Conservation (phyloP, 345 rosid genomes). For the Hypericum perforatum region DNA sequence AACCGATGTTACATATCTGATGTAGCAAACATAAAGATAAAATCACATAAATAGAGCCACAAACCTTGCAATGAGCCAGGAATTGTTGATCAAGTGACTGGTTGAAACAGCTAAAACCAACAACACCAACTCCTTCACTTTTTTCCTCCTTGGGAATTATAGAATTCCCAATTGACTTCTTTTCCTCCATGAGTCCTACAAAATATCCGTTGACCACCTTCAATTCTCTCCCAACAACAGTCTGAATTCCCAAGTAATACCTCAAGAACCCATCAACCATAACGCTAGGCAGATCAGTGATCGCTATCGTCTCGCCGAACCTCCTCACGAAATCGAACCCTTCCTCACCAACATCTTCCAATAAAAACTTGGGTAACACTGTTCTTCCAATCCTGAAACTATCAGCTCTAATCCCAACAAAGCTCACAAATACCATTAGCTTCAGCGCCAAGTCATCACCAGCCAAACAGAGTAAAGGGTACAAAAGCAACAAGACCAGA, state of each 20-base stretch:
- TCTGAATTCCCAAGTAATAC: slow-evolving; percentile 51
- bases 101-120: slow-evolving; percentile 38
- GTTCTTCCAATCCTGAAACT: slow-evolving; percentile 30
- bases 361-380: slow-evolving; percentile 50
- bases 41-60: background rate
- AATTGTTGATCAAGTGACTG: slow-evolving; percentile 29
- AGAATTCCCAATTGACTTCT: slow-evolving; percentile 10
- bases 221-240: slow-evolving; percentile 53
- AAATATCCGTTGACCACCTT: slow-evolving; percentile 48
- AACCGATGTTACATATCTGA: no score
- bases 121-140: slow-evolving; percentile 16
- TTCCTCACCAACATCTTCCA: slow-evolving; percentile 48
- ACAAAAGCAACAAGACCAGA: slow-evolving; percentile 32
- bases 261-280: slow-evolving; percentile 70
- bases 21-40: no score
- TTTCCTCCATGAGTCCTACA: slow-evolving; percentile 55
- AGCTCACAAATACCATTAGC: slow-evolving; percentile 40
- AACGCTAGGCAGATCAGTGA: slow-evolving; percentile 50
- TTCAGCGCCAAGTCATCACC: slow-evolving; percentile 31
- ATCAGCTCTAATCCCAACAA: slow-evolving; percentile 34
- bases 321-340: slow-evolving; percentile 39
- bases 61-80: slow-evolving; percentile 44
- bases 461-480: slow-evolving; percentile 36
- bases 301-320: slow-evolving; percentile 28
- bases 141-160: slow-evolving; percentile 18